Base-by-base conservation (phyloP, 768 basidiomycete genomes). In the Filobasidium floriforme region DNA sequence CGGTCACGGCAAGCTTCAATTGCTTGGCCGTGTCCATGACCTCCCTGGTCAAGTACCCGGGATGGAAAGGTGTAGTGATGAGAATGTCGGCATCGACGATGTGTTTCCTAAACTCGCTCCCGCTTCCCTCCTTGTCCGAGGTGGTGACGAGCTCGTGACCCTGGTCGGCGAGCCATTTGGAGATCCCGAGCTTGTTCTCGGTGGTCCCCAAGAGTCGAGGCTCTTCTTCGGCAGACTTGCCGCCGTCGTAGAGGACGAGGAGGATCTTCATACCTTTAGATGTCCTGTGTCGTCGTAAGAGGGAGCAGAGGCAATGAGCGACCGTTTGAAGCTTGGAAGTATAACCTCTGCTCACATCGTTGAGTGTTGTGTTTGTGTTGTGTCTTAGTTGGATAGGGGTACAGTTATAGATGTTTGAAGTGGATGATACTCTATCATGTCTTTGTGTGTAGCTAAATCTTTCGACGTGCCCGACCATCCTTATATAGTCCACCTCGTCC, bases 1-100 rank as follows among this genome's bases (percentile, higher is more conserved):
- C 92, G 26, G 92, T 96, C 73, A 93, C 84, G 73, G 88, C 89
- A 65, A 93, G 76, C 80, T 90, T 93, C 68, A 96, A 84, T 72
- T 92, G 92, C 80, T 88, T 88, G 40, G 92, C 90, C 84, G 90
- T 75, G 40, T 72, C 67, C 52, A 78, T 68, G 44, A 78, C 63
- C 46, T 78, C 76, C n/a, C 69, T 72, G 18, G 77, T 76, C 32
- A 76, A 70, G 67, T 78, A 78, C 28, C 71, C 77, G 6, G 77
- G 77, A 59, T 78, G 77, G 72, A 78, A 78, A 19, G 76, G 76
- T 1, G 76, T 77, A 12, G 75, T 76, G 65, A 79, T 73, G 65
- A 76, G 68, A 63, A 72, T 68, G 29, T 72, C 71, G 24, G 67
- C 64, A 41, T 63, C 49, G n/a, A 62, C 59, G 55, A 69, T 55